Percentiles rank a stretch among this genome's conserved stretches.
These are phyloP conservation scores for Neurospora sp. DNA, from an alignment of 495 filamentous ascomycete genomes.

Conservation along the genomic window DNA sequence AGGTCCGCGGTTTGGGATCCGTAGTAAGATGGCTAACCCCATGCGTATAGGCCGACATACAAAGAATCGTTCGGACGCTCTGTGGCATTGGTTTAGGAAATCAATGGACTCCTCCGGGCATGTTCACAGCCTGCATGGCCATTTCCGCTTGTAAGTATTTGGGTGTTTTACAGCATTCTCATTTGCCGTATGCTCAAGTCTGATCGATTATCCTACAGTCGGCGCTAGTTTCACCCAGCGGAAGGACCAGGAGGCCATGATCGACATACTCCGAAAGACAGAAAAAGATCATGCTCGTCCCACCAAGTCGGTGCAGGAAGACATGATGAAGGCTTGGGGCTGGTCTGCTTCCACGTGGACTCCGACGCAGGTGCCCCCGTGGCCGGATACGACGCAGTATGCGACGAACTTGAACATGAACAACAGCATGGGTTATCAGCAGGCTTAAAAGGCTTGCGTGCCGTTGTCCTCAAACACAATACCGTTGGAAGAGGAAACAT, in stretches of 20 bases:
- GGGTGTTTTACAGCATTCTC: conserved; percentile 11
- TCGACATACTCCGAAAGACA: conserved; percentile 32
- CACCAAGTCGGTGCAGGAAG: conserved; percentile 28
- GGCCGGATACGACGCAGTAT: conserved; percentile 4
- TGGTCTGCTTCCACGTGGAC: conserved; percentile 14
- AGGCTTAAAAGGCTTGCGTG: background rate
- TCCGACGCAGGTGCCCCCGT: background rate
- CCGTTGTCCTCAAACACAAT: background rate
- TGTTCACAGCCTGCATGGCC: conserved; percentile 45
- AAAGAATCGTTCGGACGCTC: conserved; percentile 31
- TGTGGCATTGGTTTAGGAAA: conserved; percentile 45
- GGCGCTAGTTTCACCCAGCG: conserved; percentile 3
- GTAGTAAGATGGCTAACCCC: background rate
- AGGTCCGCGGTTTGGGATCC: background rate
- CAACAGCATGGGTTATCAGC: background rate
- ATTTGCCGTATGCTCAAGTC: conserved; percentile 21
- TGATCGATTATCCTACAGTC: conserved; percentile 3
- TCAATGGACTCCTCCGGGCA: conserved; percentile 39
- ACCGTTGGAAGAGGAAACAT: background rate
- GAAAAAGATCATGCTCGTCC: conserved; percentile 37
- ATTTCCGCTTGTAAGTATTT: conserved; percentile 39
- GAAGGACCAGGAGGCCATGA: conserved; percentile 32
- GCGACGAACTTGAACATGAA: background rate
- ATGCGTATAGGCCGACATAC: conserved; percentile 27
- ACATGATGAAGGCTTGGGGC: conserved; percentile 31